A percentile compares a stretch with the other conserved stretches of the same genome.
These are phyloP conservation scores for Cladosporium halotolerans DNA, from an alignment of 2,329 filamentous ascomycete species.

Conservation along the genomic window DNA sequence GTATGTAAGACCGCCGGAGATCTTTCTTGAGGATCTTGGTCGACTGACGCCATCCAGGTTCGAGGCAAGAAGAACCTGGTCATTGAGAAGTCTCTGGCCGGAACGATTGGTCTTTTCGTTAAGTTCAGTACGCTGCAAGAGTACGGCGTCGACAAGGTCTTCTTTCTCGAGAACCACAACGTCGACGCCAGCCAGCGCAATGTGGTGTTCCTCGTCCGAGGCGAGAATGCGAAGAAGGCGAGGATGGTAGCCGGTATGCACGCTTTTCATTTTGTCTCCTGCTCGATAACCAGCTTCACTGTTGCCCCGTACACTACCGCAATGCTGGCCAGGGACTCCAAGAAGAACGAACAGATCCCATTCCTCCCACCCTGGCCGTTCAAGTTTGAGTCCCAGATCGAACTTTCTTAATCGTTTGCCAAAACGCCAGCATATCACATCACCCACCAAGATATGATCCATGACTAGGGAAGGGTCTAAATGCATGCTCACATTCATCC, in stretches of 20 bases:
- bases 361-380: conserved; percentile 48
- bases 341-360: conserved; percentile 54
- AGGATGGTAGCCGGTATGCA: conserved; percentile 76
- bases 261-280: conserved; percentile 9
- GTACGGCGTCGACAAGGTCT: conserved; percentile 96
- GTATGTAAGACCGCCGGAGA: conserved; percentile 58
- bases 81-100: conserved; percentile 83
- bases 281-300: neutral
- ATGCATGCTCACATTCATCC: conserved; percentile 9
- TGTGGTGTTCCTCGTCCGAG: conserved; percentile 86
- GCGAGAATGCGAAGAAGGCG: conserved; percentile 79
- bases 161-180: conserved; percentile 93
- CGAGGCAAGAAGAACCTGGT: conserved; percentile 98
- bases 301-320: neutral
- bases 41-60: conserved; percentile 54
- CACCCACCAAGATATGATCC: conserved; percentile 2
- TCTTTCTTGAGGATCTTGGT: neutral
- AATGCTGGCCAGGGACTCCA: conserved; percentile 41
- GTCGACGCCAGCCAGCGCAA: conserved; percentile 91
- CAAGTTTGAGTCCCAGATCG: conserved; percentile 33
- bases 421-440: conserved; percentile 12
- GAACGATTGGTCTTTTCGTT: conserved; percentile 82
- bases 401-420: conserved; percentile 14
- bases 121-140: conserved; percentile 94
- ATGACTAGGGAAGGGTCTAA: conserved; percentile 9